These are phyloP conservation scores for Microcyclospora tardicrescens DNA, from an alignment of 2,329 filamentous ascomycete species.

Conservation along the genomic window DNA sequence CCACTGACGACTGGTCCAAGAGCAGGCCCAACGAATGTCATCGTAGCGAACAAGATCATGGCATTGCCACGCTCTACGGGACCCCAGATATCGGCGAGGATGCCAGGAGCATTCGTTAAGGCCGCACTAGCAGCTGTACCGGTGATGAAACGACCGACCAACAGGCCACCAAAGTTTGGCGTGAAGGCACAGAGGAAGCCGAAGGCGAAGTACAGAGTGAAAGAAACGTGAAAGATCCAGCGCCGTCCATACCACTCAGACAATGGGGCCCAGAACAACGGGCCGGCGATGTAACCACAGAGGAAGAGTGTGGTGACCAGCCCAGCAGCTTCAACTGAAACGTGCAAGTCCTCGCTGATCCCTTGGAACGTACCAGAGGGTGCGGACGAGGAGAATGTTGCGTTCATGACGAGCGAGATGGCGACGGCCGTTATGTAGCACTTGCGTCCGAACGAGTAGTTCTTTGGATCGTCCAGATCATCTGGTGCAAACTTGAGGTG, in stretches of 20 bases:
- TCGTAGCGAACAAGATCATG: conserved; percentile 41
- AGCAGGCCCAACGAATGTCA: conserved; percentile 42
- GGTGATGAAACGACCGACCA: conserved; percentile 43
- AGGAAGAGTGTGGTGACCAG: conserved; percentile 23
- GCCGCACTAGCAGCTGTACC: conserved; percentile 42
- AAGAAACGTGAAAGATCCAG: conserved; percentile 36
- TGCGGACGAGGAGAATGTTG: conserved; percentile 40
- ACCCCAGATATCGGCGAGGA: conserved; percentile 43
- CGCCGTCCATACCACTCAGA: conserved; percentile 50
- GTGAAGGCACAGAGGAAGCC: conserved; percentile 43
- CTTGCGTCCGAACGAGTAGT: conserved; percentile 29
- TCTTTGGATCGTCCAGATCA: conserved; percentile 38
- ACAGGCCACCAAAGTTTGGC: conserved; percentile 39
- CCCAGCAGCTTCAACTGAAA: conserved; percentile 17
- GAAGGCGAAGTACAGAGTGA: conserved; percentile 31
- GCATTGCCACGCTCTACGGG: conserved; percentile 40
- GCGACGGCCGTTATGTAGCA: conserved; percentile 29
- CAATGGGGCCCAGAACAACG: conserved; percentile 20
- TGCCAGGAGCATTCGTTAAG: conserved; percentile 33
- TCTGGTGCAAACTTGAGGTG: conserved; percentile 36
- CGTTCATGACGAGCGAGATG: conserved; percentile 40
- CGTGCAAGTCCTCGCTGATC: conserved; percentile 28
- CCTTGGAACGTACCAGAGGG: conserved; percentile 35
- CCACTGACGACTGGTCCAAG: conserved; percentile 44
- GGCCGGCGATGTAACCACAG: conserved; percentile 45